Conservation (phyloP, 1,284 basidiomycete species). For the Agaricales sp. region DNA sequence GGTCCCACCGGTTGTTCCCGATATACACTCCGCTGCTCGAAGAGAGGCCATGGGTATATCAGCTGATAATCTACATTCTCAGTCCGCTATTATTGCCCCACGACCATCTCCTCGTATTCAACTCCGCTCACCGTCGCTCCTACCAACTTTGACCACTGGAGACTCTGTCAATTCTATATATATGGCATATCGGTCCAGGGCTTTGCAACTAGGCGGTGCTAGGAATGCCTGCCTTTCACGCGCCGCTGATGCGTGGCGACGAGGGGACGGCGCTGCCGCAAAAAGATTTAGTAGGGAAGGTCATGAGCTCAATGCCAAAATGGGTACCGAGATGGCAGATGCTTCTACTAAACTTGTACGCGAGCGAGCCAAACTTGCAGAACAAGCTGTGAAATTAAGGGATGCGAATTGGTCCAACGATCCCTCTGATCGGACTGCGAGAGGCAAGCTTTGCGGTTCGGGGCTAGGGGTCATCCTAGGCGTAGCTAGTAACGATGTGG, state of each 20-base stretch:
- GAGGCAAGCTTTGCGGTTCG: slow-evolving; percentile 73
- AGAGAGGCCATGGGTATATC: slow-evolving; percentile 46
- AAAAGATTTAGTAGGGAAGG: slow-evolving; percentile 91
- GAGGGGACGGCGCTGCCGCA: slow-evolving; percentile 90
- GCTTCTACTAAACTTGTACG: slow-evolving; percentile 75
- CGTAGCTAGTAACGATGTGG: slow-evolving; percentile 51
- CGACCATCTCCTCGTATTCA: slow-evolving; percentile 76
- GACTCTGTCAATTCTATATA: slow-evolving; percentile 73
- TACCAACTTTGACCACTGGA: slow-evolving; percentile 86
- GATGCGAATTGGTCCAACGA: slow-evolving; percentile 78
- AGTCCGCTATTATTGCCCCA: slow-evolving; percentile 68
- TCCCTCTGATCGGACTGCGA: slow-evolving; percentile 61
- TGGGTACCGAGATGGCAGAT: slow-evolving; percentile 74
- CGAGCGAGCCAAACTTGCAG: slow-evolving; percentile 68
- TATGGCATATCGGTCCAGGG: slow-evolving; percentile 77
- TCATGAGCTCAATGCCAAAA: slow-evolving; percentile 84
- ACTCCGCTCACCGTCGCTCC: slow-evolving; percentile 70
- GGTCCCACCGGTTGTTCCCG: slow-evolving; percentile 18
- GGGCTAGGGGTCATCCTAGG: slow-evolving; percentile 81
- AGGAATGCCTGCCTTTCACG: slow-evolving; percentile 92
- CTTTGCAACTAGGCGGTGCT: slow-evolving; percentile 85
- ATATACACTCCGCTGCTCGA: slow-evolving; percentile 27
- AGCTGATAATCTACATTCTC: slow-evolving; percentile 52
- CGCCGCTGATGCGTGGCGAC: slow-evolving; percentile 90
- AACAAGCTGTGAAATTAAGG: slow-evolving; percentile 62